Evolutionary conservation across 345 rosid genomes (phyloP).

Genomic region (Turritis glabra): DNA sequence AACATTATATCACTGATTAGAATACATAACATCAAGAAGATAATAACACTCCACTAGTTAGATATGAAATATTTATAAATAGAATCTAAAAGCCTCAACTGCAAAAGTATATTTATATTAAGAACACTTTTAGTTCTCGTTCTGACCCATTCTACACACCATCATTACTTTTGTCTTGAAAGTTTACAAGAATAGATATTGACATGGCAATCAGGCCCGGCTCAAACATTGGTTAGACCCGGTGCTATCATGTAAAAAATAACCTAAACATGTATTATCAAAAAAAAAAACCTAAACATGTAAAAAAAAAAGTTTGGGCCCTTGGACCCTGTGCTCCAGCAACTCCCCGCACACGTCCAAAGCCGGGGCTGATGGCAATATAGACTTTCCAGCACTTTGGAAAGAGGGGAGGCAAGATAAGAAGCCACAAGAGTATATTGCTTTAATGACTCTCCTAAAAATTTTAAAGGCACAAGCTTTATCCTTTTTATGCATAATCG

Average conservation of each 20-base stretch:
- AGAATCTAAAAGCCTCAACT: conserved; percentile 20
- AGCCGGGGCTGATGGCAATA: too few relatives aligned
- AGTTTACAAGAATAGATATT: conserved; percentile 15
- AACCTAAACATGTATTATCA: too few relatives aligned
- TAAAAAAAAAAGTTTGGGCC: too few relatives aligned
- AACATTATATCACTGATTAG: conserved; percentile 39
- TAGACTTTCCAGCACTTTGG: conserved; percentile 5
- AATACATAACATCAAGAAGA: conserved; percentile 16
- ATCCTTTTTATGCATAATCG: conserved; percentile 4
- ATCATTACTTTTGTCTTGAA: conserved; percentile 9
- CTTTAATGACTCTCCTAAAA: conserved; percentile 2
- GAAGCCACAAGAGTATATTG: conserved; percentile 15
- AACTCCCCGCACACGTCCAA: too few relatives aligned
- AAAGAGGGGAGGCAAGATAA: background rate
- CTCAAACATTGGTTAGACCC: too few relatives aligned
- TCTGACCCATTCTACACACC: background rate
- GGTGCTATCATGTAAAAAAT: too few relatives aligned
- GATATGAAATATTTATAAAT: background rate
- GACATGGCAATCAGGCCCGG: conserved; percentile 5
- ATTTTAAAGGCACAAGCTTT: conserved; percentile 8
- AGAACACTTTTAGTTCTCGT: conserved; percentile 3
- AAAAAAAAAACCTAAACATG: too few relatives aligned
- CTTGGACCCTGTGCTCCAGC: too few relatives aligned
- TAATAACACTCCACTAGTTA: conserved; percentile 5
- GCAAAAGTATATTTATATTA: background rate